Conservation (phyloP, 1,139 yeast genomes). For the Geotrichum europaeum region DNA sequence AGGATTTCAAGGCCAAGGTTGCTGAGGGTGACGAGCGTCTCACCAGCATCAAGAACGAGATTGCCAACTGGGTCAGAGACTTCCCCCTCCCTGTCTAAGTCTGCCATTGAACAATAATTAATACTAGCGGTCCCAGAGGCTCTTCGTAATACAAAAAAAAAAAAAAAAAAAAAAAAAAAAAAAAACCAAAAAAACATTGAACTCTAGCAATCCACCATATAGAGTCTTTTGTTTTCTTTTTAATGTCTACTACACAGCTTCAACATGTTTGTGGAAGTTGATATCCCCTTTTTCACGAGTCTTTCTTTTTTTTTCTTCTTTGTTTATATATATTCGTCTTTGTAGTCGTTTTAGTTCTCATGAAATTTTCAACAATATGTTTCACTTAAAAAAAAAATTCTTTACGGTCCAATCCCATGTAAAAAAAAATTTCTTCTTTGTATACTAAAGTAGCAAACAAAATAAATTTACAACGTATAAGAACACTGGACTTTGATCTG, state of each 20-base stretch:
- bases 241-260: slow-evolving; percentile 5
- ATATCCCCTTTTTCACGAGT: neutral
- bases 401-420: too few species aligned
- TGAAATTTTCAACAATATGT: too few species aligned
- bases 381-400: too few species aligned
- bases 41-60: slow-evolving; percentile 63
- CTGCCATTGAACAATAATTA: neutral
- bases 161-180: neutral
- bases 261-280: slow-evolving; percentile 9
- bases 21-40: slow-evolving; percentile 63
- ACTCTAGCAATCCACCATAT: neutral
- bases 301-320: neutral
- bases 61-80: slow-evolving; percentile 85
- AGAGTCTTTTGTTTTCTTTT: neutral
- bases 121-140: neutral
- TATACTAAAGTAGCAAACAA: too few species aligned
- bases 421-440: too few species aligned
- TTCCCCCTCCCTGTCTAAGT: slow-evolving; percentile 70
- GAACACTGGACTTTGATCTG: too few species aligned
- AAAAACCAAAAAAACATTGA: neutral
- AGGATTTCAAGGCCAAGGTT: slow-evolving; percentile 85
- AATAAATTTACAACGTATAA: too few species aligned
- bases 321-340: neutral
- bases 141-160: neutral
- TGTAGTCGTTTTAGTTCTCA: too few species aligned